Evolutionary conservation across 2,329 filamentous ascomycete species (phyloP), one percentile per base, ranked within the genome.

Genomic region (Diaporthe amygdali): DNA sequence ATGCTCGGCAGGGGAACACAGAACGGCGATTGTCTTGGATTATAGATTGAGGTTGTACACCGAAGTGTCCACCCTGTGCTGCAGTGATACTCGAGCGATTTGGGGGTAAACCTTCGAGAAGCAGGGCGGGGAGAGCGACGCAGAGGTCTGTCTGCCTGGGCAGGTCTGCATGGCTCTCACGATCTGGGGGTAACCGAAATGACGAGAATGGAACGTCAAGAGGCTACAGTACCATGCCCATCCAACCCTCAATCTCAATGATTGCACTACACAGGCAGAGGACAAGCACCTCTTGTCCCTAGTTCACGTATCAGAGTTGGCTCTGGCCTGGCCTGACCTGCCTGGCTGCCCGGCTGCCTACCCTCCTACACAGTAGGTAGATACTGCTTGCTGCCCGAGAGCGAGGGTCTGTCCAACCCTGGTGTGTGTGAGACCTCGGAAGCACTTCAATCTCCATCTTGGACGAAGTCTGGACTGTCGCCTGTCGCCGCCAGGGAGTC

Each of bases 41-140:
- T 61, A 69, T 61, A 54, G 47, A 68, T 71, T 71, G 61, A 68
- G 37, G 70, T 72, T 72, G 66, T 68, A 72, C 70, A 72, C 70
- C 70, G 70, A 72, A 17, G 49, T 56, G 67, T 52, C 41, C 39
- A 47, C 52, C 32, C 12, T 30, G 67, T 37, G 54, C 54, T 37
- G 66, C 44, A 27, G 37, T 68, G 66, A 12, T 4, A 68, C 52
- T n/a, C 34, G 46, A 47, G n/a, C 39, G 37, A 49, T 34, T 39
- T 64, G 59, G 41, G 67, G 44, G 32, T 22, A 69, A 61, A 30
- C 44, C 55, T 69, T 69, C 67, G 67, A 69, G 67, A 69, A 69
- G 44, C 37, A 59, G 54, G 20, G 30, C 3, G 27, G 6, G 25
- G 41, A 47, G 41, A 12, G 22, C 34, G 34, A 9, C 32, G 25